Conservation (phyloP, 306 rosid species). For the Corylus avellana region DNA sequence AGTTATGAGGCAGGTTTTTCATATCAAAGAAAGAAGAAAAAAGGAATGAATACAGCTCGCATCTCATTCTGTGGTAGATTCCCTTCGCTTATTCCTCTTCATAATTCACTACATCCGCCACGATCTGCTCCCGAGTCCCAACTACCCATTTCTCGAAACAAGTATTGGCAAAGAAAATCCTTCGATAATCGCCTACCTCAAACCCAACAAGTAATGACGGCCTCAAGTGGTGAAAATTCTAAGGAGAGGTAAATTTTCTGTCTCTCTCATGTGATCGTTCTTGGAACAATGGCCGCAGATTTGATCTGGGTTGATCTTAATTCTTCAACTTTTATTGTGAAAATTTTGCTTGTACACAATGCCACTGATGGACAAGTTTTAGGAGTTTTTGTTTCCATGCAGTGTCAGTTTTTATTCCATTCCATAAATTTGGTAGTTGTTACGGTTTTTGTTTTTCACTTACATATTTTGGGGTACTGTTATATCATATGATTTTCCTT, state of each 20-base stretch:
- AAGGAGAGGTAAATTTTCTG: conserved; percentile 38
- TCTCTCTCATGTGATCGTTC: not conserved
- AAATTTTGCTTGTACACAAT: not conserved
- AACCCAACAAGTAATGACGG: conserved; percentile 42
- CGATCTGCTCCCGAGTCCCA: not conserved
- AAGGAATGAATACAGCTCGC: not conserved
- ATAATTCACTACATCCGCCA: not conserved
- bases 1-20: not conserved
- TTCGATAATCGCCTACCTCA: not conserved
- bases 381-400: conserved; percentile 3
- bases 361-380: not conserved
- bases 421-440: not conserved
- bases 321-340: not conserved
- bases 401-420: not conserved
- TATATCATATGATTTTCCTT: not conserved
- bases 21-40: not conserved
- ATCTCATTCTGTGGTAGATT: conserved; percentile 12
- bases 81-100: not conserved
- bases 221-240: conserved; percentile 34
- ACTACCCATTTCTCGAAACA: not conserved
- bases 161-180: not conserved
- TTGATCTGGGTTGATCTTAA: conserved; percentile 5
- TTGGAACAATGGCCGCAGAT: not conserved
- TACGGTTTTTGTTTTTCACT: not conserved
- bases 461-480: not conserved